Conservation (phyloP, 2,329 filamentous ascomycete genomes). For the Cladosporium sp. region DNA sequence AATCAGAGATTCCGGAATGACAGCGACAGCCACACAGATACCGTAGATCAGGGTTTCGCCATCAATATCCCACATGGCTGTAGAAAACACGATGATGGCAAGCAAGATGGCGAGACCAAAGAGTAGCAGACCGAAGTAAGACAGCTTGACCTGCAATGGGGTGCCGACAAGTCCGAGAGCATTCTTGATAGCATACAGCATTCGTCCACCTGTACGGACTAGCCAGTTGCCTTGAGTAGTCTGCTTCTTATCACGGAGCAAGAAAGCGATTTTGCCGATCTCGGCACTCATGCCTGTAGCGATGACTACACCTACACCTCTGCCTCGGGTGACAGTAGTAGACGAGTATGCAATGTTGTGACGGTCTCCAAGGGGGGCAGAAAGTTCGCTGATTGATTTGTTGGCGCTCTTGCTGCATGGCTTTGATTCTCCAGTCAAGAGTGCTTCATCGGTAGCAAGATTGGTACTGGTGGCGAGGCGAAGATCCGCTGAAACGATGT, state of each 20-base stretch:
- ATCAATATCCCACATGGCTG: constrained; percentile 51
- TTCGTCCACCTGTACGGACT: constrained; percentile 21
- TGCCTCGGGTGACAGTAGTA: constrained; percentile 63
- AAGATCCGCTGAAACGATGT: constrained; percentile 70
- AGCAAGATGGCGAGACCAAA: constrained; percentile 72
- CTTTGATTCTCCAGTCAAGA: constrained; percentile 70
- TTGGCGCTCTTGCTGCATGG: constrained; percentile 39
- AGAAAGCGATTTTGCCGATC: constrained; percentile 63
- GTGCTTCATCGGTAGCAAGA: constrained; percentile 71
- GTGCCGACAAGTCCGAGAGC: constrained; percentile 60
- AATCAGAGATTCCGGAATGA: constrained; percentile 56
- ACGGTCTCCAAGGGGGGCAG: constrained; percentile 61
- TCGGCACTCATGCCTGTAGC: constrained; percentile 65
- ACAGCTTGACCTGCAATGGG: constrained; percentile 78
- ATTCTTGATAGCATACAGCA: constrained; percentile 57
- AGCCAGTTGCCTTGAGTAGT: constrained; percentile 21
- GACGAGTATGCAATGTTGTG: constrained; percentile 65
- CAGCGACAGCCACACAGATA: constrained; percentile 49
- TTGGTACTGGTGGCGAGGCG: constrained; percentile 65
- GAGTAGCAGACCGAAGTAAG: constrained; percentile 78
- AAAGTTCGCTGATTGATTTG: constrained; percentile 32
- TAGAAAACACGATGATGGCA: constrained; percentile 67
- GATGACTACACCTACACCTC: constrained; percentile 60
- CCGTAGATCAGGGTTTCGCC: constrained; percentile 50
- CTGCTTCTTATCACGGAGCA: constrained; percentile 35